Conservation (phyloP, 768 basidiomycete genomes). For the Infundibulicybe gibba region DNA sequence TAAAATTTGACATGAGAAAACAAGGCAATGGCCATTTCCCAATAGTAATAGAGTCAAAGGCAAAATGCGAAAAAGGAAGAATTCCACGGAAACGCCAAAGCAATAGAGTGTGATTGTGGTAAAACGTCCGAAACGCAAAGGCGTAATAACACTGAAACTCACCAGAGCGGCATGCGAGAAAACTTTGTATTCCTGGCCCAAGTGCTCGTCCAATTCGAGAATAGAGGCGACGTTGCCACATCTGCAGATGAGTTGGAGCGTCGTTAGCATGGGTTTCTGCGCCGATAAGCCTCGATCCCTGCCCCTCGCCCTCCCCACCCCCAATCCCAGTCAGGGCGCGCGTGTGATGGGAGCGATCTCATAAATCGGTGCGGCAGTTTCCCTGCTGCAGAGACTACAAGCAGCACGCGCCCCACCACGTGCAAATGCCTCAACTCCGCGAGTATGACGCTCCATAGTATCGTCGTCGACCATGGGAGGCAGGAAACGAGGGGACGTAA, state of each 20-base stretch:
- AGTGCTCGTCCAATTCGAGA: constrained; percentile 88
- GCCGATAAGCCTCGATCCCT: too few species aligned
- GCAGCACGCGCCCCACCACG: too few species aligned
- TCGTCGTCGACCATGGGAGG: too few species aligned
- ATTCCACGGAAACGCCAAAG: neutral
- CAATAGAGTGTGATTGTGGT: neutral
- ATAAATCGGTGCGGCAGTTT: too few species aligned
- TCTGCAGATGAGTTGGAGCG: constrained; percentile 31
- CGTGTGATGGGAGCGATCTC: too few species aligned
- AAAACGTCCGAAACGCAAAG: constrained; percentile 3
- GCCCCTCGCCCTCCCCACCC: too few species aligned
- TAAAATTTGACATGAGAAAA: constrained; percentile 22
- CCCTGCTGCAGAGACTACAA: too few species aligned
- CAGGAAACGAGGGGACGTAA: constrained; percentile 4
- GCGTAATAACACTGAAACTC: constrained; percentile 23
- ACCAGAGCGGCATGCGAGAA: constrained; percentile 89
- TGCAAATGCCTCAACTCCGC: too few species aligned
- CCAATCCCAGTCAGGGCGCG: too few species aligned
- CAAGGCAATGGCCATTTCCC: neutral
- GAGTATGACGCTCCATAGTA: too few species aligned
- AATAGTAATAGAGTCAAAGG: constrained; percentile 3
- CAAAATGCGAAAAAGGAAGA: neutral
- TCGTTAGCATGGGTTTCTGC: neutral
- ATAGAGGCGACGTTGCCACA: constrained; percentile 97
- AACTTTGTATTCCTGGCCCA: constrained; percentile 94